Evolutionary conservation across 495 filamentous ascomycete species (phyloP).

Genomic region (Trypethelium eluteriae): DNA sequence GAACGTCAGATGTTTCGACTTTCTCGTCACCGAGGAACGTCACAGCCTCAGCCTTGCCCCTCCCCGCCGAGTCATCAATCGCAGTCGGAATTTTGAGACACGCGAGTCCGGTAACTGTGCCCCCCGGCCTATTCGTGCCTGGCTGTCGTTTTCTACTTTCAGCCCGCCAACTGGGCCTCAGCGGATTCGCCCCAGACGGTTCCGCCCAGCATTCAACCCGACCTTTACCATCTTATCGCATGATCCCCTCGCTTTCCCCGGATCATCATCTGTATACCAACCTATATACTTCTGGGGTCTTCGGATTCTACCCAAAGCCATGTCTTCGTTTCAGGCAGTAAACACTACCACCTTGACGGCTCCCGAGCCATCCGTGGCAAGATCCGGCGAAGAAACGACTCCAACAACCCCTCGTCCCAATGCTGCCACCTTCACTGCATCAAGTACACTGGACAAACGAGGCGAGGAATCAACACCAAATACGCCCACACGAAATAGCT

Average conservation of each 20-base stretch:
- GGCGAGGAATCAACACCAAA: conserved; percentile 37
- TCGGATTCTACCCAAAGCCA: not conserved
- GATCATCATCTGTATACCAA: not conserved
- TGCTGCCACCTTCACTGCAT: conserved; percentile 32
- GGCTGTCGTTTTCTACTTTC: not conserved
- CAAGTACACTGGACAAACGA: conserved; percentile 35
- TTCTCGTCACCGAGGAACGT: conserved; percentile 7
- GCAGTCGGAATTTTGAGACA: not conserved
- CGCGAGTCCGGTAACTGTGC: not conserved
- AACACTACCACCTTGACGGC: conserved; percentile 7
- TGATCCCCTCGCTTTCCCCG: not conserved
- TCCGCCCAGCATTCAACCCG: not conserved
- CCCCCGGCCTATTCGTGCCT: not conserved
- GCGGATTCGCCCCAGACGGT: conserved; percentile 3
- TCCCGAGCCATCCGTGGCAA: not conserved
- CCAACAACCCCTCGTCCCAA: conserved; percentile 55
- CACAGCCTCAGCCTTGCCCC: conserved; percentile 7
- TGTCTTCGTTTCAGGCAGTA: conserved; percentile 9
- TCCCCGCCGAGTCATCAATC: not conserved
- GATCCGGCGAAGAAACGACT: conserved; percentile 48
- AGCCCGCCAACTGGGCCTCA: not conserved
- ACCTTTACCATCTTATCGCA: not conserved
- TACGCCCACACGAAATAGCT: conserved; percentile 57
- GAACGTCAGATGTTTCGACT: conserved; percentile 11
- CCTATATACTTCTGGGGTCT: not conserved